A percentile compares a stretch with the other conserved stretches of the same genome.
phyloP scores from a whole-genome alignment of 192 early-diverging fungal genomes.

The Coemansia umbellata region DNA sequence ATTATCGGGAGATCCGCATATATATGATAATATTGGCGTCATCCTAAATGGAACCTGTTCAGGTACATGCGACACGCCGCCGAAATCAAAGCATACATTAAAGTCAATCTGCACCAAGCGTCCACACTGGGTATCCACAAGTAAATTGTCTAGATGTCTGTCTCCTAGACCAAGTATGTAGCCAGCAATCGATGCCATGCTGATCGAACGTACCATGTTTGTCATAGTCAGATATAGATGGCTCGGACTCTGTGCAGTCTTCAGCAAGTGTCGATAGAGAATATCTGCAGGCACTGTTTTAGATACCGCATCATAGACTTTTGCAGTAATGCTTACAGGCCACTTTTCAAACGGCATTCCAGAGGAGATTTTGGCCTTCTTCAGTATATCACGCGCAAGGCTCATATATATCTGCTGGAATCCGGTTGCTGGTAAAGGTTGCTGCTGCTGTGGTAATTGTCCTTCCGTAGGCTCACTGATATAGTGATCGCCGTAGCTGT shows the following conservation, averaged over 20 bases:
- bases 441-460: not conserved
- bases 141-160: conserved; percentile 72
- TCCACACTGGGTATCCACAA: conserved; percentile 51
- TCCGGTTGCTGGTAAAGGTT: not conserved
- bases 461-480: not conserved
- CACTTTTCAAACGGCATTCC: conserved; percentile 14
- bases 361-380: not conserved
- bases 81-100: conserved; percentile 75
- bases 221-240: conserved; percentile 4
- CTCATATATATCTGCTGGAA: conserved; percentile 13
- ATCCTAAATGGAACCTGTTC: conserved; percentile 76
- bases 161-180: conserved; percentile 67
- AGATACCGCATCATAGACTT: conserved; percentile 17
- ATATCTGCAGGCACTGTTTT: conserved; percentile 1
- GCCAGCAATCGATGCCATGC: conserved; percentile 59
- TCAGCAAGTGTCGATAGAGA: conserved; percentile 11
- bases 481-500: not conserved
- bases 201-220: conserved; percentile 28
- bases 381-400: conserved; percentile 8
- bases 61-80: conserved; percentile 57
- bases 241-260: conserved; percentile 11
- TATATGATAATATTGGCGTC: conserved; percentile 50
- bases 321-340: conserved; percentile 4
- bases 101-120: conserved; percentile 71
- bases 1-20: conserved; percentile 17